Evolutionary conservation across 164 flowering plant genomes (phyloP).

Genomic region (Stephania cephalantha): DNA sequence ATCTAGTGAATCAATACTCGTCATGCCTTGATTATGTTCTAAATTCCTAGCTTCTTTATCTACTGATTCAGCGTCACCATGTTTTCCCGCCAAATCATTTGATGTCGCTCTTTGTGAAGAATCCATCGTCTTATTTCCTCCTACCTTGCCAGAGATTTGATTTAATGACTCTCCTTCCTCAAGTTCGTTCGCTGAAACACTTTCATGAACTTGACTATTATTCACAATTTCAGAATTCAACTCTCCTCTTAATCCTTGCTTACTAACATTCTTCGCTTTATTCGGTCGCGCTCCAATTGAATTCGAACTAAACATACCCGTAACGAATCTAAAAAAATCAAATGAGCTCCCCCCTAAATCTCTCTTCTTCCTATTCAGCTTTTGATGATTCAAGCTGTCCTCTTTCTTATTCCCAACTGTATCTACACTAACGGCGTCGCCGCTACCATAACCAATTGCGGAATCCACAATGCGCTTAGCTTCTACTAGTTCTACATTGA

Average conservation of each 20-base stretch:
- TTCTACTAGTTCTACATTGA: slow-evolving; percentile 22
- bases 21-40: slow-evolving; percentile 14
- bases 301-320: slow-evolving; percentile 38
- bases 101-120: slow-evolving; percentile 11
- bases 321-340: slow-evolving; percentile 33
- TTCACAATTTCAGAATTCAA: slow-evolving; percentile 11
- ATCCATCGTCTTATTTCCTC: background rate
- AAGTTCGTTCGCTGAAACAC: slow-evolving; percentile 11
- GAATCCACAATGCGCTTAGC: slow-evolving; percentile 34
- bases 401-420: slow-evolving; percentile 25
- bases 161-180: slow-evolving; percentile 21
- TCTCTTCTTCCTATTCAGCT: slow-evolving; percentile 37
- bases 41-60: slow-evolving; percentile 14
- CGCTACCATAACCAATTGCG: slow-evolving; percentile 11
- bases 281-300: slow-evolving; percentile 25
- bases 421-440: slow-evolving; percentile 12
- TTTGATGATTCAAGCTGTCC: slow-evolving; percentile 27
- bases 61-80: slow-evolving; percentile 6
- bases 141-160: slow-evolving; percentile 9
- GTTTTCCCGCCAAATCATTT: slow-evolving; percentile 7
- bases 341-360: slow-evolving; percentile 31
- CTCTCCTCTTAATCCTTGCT: slow-evolving; percentile 20
- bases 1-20: slow-evolving; percentile 12
- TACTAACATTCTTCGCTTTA: slow-evolving; percentile 27
- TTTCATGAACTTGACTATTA: slow-evolving; percentile 20